phyloP scores from a whole-genome alignment of 345 rosid species.

The Carallia brachiata region DNA sequence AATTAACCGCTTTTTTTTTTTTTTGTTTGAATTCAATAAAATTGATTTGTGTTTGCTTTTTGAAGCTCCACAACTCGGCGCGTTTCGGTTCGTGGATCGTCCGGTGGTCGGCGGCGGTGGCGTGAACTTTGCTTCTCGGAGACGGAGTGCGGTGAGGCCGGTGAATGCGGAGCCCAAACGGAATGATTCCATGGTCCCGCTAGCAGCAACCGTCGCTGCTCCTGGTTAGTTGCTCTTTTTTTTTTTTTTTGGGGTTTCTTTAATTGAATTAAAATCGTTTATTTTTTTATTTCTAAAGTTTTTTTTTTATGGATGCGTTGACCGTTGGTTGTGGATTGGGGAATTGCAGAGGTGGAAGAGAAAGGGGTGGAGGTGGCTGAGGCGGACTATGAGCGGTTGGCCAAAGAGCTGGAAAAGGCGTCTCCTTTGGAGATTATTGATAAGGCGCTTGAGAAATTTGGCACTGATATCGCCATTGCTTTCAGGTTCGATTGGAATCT shows the following conservation, averaged over 20 bases:
- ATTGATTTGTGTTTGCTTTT: neutral
- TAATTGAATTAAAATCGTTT: too few relatives aligned
- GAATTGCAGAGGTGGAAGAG: slow-evolving; percentile 54
- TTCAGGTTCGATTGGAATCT: slow-evolving; percentile 50
- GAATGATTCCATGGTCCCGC: slow-evolving; percentile 44
- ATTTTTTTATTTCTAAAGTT: neutral
- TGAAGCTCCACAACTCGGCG: slow-evolving; percentile 53
- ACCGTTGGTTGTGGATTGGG: neutral
- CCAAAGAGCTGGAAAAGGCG: slow-evolving; percentile 56
- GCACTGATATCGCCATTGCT: slow-evolving; percentile 83
- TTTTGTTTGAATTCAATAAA: too few relatives aligned
- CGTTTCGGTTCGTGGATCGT: slow-evolving; percentile 46
- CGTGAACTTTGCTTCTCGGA: slow-evolving; percentile 36
- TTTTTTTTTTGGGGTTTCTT: neutral
- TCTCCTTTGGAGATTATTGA: slow-evolving; percentile 93
- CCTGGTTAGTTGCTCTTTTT: slow-evolving; percentile 44
- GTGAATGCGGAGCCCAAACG: slow-evolving; percentile 59
- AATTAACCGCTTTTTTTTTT: too few relatives aligned
- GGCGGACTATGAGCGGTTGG: slow-evolving; percentile 54
- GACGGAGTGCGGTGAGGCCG: slow-evolving; percentile 43
- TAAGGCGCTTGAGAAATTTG: slow-evolving; percentile 78
- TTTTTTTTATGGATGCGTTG: neutral
- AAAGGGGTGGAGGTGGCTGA: slow-evolving; percentile 35
- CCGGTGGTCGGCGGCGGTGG: slow-evolving; percentile 28
- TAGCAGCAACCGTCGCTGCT: slow-evolving; percentile 53